Evolutionary conservation across 345 rosid species (phyloP), one percentile per base, ranked within the genome.

Genomic region (Gossypium anomalum): DNA sequence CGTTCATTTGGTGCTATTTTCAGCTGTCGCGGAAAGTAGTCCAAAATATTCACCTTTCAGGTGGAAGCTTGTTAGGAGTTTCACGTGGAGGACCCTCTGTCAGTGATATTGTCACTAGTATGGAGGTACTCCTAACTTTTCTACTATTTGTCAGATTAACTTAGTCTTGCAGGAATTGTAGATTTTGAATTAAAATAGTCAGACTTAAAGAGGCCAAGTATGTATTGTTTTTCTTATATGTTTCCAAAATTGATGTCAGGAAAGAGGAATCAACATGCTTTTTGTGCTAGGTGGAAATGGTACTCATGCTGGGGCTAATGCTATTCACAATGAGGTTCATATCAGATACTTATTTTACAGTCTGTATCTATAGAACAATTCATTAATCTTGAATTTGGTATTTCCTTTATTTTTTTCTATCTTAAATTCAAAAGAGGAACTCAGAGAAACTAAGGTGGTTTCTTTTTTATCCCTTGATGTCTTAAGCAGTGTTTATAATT

Each of bases 61-160:
- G 98, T 77, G 99, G 98, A 87, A 96, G 98, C 85, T 85, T 93
- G 83, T 83, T 93, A 63, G 99, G 99, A 78, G 99, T 95, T 84
- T 90, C 97, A 27, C 95, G 97, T 41, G 97, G 97, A 74, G 94
- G 87, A 2, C 99, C 99, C 7, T 48, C 82, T 73, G 87, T 91
- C 1, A 81, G 88, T 68, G 87, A 90, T 66, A 93, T 93, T 56
- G 99, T 93, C 29, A 89, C 86, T 72, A 86, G 83, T 64, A 72
- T 95, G 96, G 88, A 95, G 97, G 99, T 90, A 68, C 44, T 38
- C 38, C 15, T 27, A 61, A 43, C 19, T 43, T 48, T 45, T 53
- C 17, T 22, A 15, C 29, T 29, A 10, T 53, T 34, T 45, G 15
- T 56, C 22, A 2, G 23, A 23, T 58, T 29, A 58, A 13, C 63